Percentiles rank a stretch among this genome's conserved stretches.
These are phyloP conservation scores for Nephelium lappaceum DNA, from an alignment of 345 rosid genomes.

Conservation along the genomic window DNA sequence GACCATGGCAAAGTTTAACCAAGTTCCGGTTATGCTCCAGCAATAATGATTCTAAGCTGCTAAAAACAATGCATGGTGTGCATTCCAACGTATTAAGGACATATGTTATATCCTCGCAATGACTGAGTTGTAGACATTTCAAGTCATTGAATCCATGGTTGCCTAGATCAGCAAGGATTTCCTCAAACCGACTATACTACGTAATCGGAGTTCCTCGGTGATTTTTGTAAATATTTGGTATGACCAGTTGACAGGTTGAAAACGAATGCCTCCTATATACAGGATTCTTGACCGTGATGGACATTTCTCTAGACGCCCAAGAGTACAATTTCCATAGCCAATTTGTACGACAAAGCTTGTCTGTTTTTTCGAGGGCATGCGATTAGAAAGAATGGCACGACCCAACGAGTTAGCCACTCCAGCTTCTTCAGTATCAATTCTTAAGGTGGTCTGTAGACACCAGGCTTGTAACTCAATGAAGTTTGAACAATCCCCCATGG, in stretches of 20 bases:
- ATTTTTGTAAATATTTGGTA: background rate
- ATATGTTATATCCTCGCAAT: background rate
- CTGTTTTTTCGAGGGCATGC: background rate
- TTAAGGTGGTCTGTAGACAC: background rate
- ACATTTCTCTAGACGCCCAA: background rate
- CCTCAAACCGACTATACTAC: background rate
- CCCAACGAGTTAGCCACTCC: background rate
- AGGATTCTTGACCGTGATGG: background rate
- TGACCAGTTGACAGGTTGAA: background rate
- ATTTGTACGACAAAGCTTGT: background rate
- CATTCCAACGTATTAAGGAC: background rate
- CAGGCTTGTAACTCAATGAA: background rate
- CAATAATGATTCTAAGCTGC: background rate
- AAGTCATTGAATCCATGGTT: background rate
- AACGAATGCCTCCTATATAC: background rate
- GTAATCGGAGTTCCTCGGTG: background rate
- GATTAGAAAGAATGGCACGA: background rate
- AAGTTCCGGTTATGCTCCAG: fast-evolving
- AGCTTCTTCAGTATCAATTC: background rate
- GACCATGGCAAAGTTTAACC: constrained; percentile 4
- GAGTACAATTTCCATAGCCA: background rate
- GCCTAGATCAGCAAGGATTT: background rate
- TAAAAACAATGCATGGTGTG: background rate
- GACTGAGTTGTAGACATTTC: background rate
- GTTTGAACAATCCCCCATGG: background rate